Evolutionary conservation across 2,329 filamentous ascomycete genomes (phyloP), one percentile per base, ranked within the genome.

Genomic region (Xylariales sp.): DNA sequence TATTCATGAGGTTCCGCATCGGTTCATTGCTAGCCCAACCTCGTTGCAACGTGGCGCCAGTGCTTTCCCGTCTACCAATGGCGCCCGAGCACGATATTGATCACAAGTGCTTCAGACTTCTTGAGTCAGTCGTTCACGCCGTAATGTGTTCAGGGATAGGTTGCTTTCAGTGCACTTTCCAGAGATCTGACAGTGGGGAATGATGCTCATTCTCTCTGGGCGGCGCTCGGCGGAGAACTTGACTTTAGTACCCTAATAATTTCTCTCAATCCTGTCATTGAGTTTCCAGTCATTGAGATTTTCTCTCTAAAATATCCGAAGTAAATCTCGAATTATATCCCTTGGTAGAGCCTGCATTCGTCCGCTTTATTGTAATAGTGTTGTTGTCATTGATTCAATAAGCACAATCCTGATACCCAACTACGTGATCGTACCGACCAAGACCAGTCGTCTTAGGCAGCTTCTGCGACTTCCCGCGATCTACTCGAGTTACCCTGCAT

Each of bases 231-330:
- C 20, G 33, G 11, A n/a, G 38, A 27, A 16, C 28, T 27, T 27
- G 19, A 14, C 6, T 24, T 20, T 32, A 19, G 5, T 11, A 18
- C 18, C 29, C 12, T 24, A 32, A 33, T n/a, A 24, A 15, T 33
- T 11, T 33, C n/a, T 16, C 24, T 24, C 25, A 33, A 29, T 39
- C 11, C 27, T 32, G 40, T 27, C 29, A 24, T 33, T 38, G n/a
- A 25, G 22, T 28, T 34, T 35, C 31, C 40, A 39, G 14, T 43
- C 39, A 35, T 43, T 42, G 32, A 25, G 24, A 15, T 38, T 18
- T 33, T 49, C 48, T 53, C 57, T 58, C 54, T 56, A 54, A 58
- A 15, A 32, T 31, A 31, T 27, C 38, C 41, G 21, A 31, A 34
- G 37, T 34, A 15, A 39, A 31, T 43, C 45, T 44, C 45, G 39